Base-by-base conservation (phyloP, 805 yeast species). In the Kuraishia cidri region DNA sequence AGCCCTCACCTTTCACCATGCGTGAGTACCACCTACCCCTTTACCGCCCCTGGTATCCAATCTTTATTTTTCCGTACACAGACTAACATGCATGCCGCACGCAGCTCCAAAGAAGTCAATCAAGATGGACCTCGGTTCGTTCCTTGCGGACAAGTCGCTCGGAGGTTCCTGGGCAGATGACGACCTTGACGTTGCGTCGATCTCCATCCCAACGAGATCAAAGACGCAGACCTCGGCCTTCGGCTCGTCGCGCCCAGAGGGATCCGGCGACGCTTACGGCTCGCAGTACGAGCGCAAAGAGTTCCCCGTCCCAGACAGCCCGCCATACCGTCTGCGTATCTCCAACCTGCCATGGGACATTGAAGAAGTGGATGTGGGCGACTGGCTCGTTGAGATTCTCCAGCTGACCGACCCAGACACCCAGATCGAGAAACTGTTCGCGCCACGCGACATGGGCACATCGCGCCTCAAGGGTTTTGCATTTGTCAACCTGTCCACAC, bases 251-350 rank as follows among this genome's bases (percentile, higher is more conserved):
- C 25, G 35, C 10, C 14, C 21, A 18, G 13, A 17, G 8, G 22
- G 15, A 4, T 10, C 29, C 13, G 19, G 18, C 14, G 32, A 15
- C 11, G 7, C 25, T 26, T 19, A 6, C 5, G 24, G 20, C 20
- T 54, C 57, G 33, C 47, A 63, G 43, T 61, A 62, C 42, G 74
- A 71, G 41, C 72, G 84, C 58, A 67, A 64, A 24, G 88, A 80
- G 52, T 81, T 62, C 45, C 95, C 95, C 27, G 69, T 92, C 39
- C 99, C 99, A 29, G 90, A 86, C 47, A 69, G 62, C 33, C 87
- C 97, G 13, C 99, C 99, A 34, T 92, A 60, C 69, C 80, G 83
- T 48, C 97, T 95, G n/a, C 75, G 85, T 54, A 69, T 90, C 44
- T 74, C 75, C 52, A 87, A 88, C 62, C 72, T 92, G 51, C 85